These are phyloP conservation scores for Irpex sp. DNA, from an alignment of 1,284 basidiomycete species.

Conservation along the genomic window DNA sequence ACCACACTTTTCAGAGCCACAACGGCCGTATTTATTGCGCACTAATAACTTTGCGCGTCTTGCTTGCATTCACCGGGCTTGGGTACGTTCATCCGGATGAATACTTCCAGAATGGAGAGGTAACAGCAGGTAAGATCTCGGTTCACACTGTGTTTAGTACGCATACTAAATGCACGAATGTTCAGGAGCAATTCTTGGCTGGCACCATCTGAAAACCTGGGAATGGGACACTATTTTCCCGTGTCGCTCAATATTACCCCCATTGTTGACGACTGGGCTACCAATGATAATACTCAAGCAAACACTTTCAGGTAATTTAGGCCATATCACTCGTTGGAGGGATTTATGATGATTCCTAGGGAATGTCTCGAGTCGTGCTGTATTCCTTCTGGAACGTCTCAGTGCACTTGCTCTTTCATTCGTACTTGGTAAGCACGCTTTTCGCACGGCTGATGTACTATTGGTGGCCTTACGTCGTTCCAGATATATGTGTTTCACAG, in stretches of 20 bases:
- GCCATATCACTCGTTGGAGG: background rate
- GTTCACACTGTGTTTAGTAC: background rate
- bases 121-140: slow-evolving; percentile 29
- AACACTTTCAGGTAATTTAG: slow-evolving; percentile 19
- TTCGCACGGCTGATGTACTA: too few relatives aligned
- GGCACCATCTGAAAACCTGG: slow-evolving; percentile 31
- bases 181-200: slow-evolving; percentile 27
- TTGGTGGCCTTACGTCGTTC: background rate
- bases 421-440: slow-evolving; percentile 28
- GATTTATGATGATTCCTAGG: slow-evolving; percentile 9
- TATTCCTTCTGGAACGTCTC: slow-evolving; percentile 31
- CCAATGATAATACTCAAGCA: slow-evolving; percentile 24
- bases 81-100: slow-evolving; percentile 42
- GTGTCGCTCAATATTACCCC: slow-evolving; percentile 33
- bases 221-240: slow-evolving; percentile 34
- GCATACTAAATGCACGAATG: background rate
- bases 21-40: slow-evolving; percentile 12
- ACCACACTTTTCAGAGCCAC: background rate
- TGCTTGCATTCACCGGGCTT: slow-evolving; percentile 30
- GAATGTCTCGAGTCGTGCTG: background rate
- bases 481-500: slow-evolving; percentile 29
- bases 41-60: slow-evolving; percentile 25
- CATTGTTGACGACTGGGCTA: slow-evolving; percentile 31
- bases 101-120: slow-evolving; percentile 39
- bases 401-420: slow-evolving; percentile 30